These are phyloP conservation scores for Nymphaea colorata DNA, from an alignment of 164 flowering plant genomes.

Conservation along the genomic window DNA sequence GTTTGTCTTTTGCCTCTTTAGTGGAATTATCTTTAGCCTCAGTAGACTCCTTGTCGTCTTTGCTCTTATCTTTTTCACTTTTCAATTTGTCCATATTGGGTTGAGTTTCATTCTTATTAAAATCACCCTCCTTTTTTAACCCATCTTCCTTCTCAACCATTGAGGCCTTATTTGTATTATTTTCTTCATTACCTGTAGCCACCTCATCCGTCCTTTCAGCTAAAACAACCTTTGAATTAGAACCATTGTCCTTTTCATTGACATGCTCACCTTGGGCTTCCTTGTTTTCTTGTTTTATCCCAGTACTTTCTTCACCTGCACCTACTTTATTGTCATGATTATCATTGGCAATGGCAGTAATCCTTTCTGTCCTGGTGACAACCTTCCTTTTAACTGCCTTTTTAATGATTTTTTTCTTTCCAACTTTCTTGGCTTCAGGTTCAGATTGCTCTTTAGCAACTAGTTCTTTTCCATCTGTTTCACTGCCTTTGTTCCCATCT, in stretches of 20 bases:
- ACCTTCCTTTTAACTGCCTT: constrained; percentile 3
- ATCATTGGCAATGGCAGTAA: not conserved
- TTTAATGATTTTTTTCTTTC: constrained; percentile 17
- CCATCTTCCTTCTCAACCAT: not conserved
- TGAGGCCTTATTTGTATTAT: not conserved
- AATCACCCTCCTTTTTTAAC: not conserved
- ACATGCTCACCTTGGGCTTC: constrained; percentile 8
- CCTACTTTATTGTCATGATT: constrained; percentile 26
- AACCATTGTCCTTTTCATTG: not conserved
- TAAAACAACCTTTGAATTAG: not conserved
- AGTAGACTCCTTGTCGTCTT: constrained; percentile 27
- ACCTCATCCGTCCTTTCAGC: not conserved
- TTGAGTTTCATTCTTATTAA: not conserved
- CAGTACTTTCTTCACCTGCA: constrained; percentile 18
- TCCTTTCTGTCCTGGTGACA: not conserved
- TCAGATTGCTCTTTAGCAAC: not conserved
- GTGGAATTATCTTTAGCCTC: constrained; percentile 31
- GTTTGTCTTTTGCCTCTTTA: constrained; percentile 30
- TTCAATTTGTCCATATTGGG: not conserved
- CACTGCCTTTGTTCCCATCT: constrained; percentile 11
- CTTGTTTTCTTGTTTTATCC: constrained; percentile 35
- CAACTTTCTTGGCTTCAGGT: constrained; percentile 11
- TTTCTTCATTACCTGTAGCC: not conserved
- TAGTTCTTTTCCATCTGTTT: constrained; percentile 15
- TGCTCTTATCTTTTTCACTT: constrained; percentile 13